These are phyloP conservation scores for Trichoderma reesei DNA, from an alignment of 495 filamentous ascomycete genomes.

Conservation along the genomic window DNA sequence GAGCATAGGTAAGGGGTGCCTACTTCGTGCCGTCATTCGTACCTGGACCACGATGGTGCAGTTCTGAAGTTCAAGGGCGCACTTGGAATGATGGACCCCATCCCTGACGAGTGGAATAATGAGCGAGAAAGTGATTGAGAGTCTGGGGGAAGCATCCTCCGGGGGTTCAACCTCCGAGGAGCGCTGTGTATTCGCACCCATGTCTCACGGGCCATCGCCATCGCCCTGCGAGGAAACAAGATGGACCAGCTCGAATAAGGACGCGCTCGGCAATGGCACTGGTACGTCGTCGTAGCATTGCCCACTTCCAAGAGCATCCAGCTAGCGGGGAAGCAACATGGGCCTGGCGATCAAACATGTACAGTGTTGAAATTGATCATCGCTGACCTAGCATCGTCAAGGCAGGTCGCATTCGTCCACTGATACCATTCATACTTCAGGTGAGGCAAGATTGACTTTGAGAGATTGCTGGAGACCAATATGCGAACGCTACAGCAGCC, in stretches of 20 bases:
- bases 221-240: neutral
- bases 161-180: no score
- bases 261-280: neutral
- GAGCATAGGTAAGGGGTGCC: neutral
- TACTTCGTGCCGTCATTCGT: no score
- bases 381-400: neutral
- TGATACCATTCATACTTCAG: neutral
- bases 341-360: neutral
- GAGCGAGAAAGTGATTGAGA: neutral
- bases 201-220: conserved; percentile 1
- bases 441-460: conserved; percentile 1
- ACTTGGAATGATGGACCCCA: conserved; percentile 2
- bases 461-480: neutral
- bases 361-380: conserved; percentile 1
- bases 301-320: neutral
- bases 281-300: neutral
- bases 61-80: neutral
- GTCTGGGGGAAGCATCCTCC: neutral
- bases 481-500: neutral
- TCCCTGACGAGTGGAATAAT: neutral
- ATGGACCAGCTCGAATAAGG: neutral
- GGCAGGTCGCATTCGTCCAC: neutral
- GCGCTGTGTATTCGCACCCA: neutral
- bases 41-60: neutral
- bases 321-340: neutral